phyloP scores from a whole-genome alignment of 345 rosid genomes.

The Litchi chinensis region DNA sequence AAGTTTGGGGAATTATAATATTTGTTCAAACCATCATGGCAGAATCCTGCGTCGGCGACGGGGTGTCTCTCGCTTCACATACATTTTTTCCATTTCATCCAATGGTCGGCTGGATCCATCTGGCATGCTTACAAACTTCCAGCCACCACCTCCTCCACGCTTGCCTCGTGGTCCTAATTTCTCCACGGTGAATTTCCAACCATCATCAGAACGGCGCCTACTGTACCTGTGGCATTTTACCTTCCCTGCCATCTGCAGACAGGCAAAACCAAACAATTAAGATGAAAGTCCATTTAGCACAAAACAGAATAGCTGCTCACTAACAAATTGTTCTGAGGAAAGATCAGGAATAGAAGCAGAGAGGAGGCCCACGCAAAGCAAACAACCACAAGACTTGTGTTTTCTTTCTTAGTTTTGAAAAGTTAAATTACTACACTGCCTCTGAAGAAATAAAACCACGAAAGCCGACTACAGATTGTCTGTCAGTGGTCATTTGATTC shows the following conservation, averaged over 20 bases:
- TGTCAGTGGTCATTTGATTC: background rate
- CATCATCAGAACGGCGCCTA: conserved; percentile 71
- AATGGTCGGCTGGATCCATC: conserved; percentile 91
- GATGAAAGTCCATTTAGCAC: background rate
- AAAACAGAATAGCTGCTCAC: background rate
- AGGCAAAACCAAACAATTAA: background rate
- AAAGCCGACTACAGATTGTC: background rate
- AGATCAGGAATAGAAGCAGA: background rate
- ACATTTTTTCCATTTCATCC: conserved; percentile 79
- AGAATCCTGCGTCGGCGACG: conserved; percentile 77
- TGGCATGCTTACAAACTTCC: conserved; percentile 90
- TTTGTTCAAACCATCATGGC: conserved; percentile 45
- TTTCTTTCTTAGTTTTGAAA: background rate
- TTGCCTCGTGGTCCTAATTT: conserved; percentile 78
- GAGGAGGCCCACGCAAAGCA: background rate
- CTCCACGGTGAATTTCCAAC: conserved; percentile 89
- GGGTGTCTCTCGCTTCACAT: conserved; percentile 81
- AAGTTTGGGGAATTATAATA: background rate
- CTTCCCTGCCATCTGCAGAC: conserved; percentile 65
- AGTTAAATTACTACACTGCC: background rate
- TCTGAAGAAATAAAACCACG: background rate
- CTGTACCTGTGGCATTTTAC: conserved; percentile 90
- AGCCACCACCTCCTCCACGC: conserved; percentile 90
- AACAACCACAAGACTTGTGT: background rate
- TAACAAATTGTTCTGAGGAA: background rate